phyloP scores from a whole-genome alignment of 1,284 basidiomycete genomes.

The Puccinia hordei region DNA sequence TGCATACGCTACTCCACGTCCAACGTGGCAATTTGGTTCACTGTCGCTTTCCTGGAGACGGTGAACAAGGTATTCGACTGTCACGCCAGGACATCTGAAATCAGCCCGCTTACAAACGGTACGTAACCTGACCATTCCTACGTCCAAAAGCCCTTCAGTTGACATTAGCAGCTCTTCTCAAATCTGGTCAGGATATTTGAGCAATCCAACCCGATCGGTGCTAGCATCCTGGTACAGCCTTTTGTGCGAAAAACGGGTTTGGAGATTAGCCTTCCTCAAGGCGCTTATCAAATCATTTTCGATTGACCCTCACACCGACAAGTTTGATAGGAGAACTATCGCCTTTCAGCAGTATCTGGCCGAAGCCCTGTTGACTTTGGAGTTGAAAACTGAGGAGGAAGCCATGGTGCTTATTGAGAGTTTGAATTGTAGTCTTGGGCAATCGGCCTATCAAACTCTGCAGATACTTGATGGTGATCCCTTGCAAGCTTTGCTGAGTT shows the following conservation, averaged over 20 bases:
- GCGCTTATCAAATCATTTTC: conserved; percentile 79
- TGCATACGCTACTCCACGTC: conserved; percentile 79
- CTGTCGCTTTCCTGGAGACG: conserved; percentile 75
- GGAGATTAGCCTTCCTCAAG: conserved; percentile 82
- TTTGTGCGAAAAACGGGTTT: conserved; percentile 80
- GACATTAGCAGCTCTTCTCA: not conserved
- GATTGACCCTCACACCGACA: conserved; percentile 62
- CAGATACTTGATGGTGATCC: conserved; percentile 54
- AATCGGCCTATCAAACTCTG: conserved; percentile 75
- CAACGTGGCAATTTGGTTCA: conserved; percentile 90
- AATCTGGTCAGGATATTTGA: conserved; percentile 62
- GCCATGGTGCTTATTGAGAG: conserved; percentile 78
- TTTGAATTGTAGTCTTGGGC: conserved; percentile 78
- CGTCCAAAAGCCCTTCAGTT: not conserved
- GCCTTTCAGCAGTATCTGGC: conserved; percentile 86
- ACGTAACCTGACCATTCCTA: not conserved
- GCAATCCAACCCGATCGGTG: conserved; percentile 69
- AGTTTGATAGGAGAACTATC: conserved; percentile 68
- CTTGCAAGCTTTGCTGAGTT: conserved; percentile 35
- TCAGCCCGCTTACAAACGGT: conserved; percentile 62
- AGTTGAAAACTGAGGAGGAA: conserved; percentile 94
- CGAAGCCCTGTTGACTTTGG: conserved; percentile 86
- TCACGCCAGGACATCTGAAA: conserved; percentile 66
- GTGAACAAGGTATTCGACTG: conserved; percentile 80
- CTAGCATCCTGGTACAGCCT: conserved; percentile 87